Base-by-base conservation (phyloP, 306 rosid species). In the Fragaria ananassa region DNA sequence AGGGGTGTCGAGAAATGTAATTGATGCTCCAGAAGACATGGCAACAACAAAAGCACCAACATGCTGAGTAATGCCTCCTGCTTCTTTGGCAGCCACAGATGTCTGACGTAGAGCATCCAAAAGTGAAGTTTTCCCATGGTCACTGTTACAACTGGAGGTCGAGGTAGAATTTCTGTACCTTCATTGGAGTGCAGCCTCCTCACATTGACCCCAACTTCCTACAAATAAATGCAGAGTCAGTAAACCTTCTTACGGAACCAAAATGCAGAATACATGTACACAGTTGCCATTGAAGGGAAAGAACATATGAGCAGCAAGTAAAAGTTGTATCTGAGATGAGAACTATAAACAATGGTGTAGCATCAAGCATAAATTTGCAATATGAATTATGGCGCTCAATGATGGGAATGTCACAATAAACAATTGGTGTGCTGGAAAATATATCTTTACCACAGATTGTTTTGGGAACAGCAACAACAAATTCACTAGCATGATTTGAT, bases 11-110 rank as follows among this genome's bases (percentile, higher is more conserved):
- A 95, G 97, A 85, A 95, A 92, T 73, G 99, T 92, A 83, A 92
- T 90, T 39, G 92, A 77, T 63, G 97, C 97, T 68, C 99, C 96
- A n/a, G 97, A 88, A 15, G 88, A 80, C 99, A 95, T 95, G 78
- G 60, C 79, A 78, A 90, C 97, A 87, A 90, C 90, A 87, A 95
- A 90, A 76, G 99, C 99, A 84, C 99, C 97, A 45, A 95, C 75
- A 86, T 95, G 98, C 83, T 95, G 98, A 74, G 97, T 95, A 80
- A 95, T 95, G 64, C 98, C 97, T 35, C 98, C 97, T 60, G 97
- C 98, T 84, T 95, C 98, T 83, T 35, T 86, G 41, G 97, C 97
- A 82, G 97, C 98, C 74, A 95, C 96, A 58, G 98, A 89, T 23
- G 98, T 95, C 85, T 85, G 93, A 57, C 97, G 97, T 71, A 95